phyloP scores from a whole-genome alignment of 305 asterid species.

The Fraxinus sp. region DNA sequence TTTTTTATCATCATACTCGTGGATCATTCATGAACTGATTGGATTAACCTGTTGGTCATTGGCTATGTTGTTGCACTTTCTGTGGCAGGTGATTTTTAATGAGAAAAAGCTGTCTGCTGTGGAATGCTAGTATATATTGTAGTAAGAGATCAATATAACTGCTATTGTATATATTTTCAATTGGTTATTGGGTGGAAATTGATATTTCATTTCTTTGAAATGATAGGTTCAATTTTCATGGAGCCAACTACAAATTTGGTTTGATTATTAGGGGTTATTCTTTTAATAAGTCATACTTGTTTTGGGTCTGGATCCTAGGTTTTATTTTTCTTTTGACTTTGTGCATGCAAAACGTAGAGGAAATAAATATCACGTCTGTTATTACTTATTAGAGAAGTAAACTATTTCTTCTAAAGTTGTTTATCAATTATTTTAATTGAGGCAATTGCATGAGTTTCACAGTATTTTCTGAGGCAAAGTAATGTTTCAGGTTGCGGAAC shows the following conservation, averaged over 20 bases:
- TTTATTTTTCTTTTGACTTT: neutral
- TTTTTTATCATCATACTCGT: no score
- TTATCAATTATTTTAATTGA: neutral
- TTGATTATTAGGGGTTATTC: neutral
- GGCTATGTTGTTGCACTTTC: neutral
- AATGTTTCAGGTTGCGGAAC: conserved; percentile 72
- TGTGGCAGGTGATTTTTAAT: neutral
- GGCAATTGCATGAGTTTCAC: neutral
- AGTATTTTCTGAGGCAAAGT: conserved; percentile 20
- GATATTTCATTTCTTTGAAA: neutral
- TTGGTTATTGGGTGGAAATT: neutral
- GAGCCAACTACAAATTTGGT: neutral
- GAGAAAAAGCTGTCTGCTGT: neutral
- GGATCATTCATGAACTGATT: no score
- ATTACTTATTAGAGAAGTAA: neutral
- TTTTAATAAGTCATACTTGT: neutral
- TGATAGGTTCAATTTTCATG: neutral
- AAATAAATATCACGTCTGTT: neutral
- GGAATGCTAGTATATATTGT: neutral
- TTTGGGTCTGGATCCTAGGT: neutral
- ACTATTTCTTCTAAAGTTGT: neutral
- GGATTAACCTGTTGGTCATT: neutral
- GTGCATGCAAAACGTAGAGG: neutral
- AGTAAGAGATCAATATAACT: neutral
- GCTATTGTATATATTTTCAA: neutral